phyloP scores from a whole-genome alignment of 257 asterid genomes.

The Solanum piurae region DNA sequence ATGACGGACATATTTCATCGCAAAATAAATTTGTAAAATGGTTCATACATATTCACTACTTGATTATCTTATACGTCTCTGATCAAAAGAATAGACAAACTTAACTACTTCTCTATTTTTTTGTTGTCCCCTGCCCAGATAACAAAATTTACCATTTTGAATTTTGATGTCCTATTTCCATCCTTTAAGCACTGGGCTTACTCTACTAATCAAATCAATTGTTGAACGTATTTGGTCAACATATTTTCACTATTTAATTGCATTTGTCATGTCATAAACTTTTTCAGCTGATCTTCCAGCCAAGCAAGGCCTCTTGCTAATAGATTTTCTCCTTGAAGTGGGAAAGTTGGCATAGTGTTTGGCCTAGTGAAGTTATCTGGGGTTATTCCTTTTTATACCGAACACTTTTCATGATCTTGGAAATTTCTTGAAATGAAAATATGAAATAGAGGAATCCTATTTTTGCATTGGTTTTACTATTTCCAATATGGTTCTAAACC shows the following conservation, averaged over 20 bases:
- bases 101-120: background rate
- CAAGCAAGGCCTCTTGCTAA: background rate
- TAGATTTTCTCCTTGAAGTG: background rate
- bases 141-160: background rate
- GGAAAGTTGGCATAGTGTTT: background rate
- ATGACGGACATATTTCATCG: background rate
- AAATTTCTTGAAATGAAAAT: background rate
- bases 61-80: background rate
- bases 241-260: background rate
- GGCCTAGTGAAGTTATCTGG: background rate
- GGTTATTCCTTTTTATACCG: background rate
- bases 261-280: background rate
- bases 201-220: background rate
- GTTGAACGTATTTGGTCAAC: background rate
- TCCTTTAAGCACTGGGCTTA: background rate
- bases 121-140: background rate
- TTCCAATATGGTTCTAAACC: background rate
- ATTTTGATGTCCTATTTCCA: background rate
- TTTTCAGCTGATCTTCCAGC: background rate
- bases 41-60: background rate
- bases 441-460: background rate
- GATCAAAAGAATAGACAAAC: background rate
- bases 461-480: background rate
- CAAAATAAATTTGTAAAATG: background rate
- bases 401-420: background rate